Evolutionary conservation across 202 grass and related monocot genomes (phyloP), one percentile per base, ranked within the genome.

Genomic region (Saccharum hybrid): DNA sequence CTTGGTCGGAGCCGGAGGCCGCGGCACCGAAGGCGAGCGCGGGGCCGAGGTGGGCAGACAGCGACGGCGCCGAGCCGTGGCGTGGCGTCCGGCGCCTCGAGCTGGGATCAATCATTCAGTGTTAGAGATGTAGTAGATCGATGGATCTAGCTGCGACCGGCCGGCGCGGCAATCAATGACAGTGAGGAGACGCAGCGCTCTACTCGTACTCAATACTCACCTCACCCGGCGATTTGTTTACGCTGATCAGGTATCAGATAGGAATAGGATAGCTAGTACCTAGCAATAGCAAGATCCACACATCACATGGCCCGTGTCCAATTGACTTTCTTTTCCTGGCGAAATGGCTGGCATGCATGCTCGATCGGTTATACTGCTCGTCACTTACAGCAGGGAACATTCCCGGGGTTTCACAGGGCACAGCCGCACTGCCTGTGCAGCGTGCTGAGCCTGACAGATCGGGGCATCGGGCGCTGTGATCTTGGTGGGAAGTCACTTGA

Each of bases 111-210:
- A 61, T 61, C 57, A 26, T 61, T 23, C 1, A 11, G 21, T 11
- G 19, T 4, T 56, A 56, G 15, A 6, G 15, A 52, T 52, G n/a
- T n/a, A n/a, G 5, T 6, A 49, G 51, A 54, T 54, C 51, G 16
- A 54, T 19, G 59, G 52, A 76, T 76, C 73, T 38, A 61, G 10
- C 52, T 13, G 31, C 51, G 38, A 60, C 72, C 49, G 10, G 33
- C 51, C 19, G 52, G n/a, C n/a, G n/a, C n/a, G n/a, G 74, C 37
- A 76, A 76, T 76, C 74, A 62, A 76, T 62, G 74, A 15, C 45
- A 56, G 52, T 54, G 51, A 54, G 51, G 51, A 19, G 51, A 19
- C 51, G 51, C 51, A 19, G 51, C 0, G 48, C 14, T 6, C 41
- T 43, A 48, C 14, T n/a, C n/a, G n/a, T n/a, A n/a, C n/a, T 18